Evolutionary conservation across 495 filamentous ascomycete genomes (phyloP), one percentile per base, ranked within the genome.

Genomic region (Cenococcum geophilum): DNA sequence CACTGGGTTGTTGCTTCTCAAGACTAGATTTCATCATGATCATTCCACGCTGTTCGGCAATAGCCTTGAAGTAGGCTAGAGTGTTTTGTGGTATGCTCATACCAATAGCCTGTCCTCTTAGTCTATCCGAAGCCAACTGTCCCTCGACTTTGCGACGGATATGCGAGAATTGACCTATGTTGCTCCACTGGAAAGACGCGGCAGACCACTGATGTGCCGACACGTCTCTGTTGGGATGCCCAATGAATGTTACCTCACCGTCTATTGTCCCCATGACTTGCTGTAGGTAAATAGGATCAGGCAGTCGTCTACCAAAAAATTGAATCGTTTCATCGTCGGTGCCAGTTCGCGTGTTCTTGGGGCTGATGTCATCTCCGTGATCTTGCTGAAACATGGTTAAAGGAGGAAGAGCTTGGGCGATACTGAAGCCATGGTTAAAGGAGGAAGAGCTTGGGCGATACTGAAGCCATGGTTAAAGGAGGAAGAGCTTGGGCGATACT

Each of bases 161-260:
- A 37, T 71, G 66, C 40, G 72, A 75, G 55, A 52, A 75, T 14
- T 68, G 65, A 0, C 73, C 73, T 21, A 75, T 71, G 59, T 73
- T 72, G 22, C 64, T 61, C 73, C 73, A 75, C 34, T 68, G 61
- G 45, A 61, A 74, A 12, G 62, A 54, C 1, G 43, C 18, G 0
- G 8, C 25, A 12, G 72, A 71, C 73, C 73, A 75, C 57, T 75
- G 73, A 48, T 75, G 73, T 34, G 73, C 73, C 22, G 72, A 70
- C 14, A 75, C 65, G 49, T 75, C 71, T 14, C 71, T 69, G 56
- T 74, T 75, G 0, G 72, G 72, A 53, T 75, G 73, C 43, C 66
- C 67, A 20, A 74, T 62, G 65, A 72, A 75, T 20, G 68, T 58
- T 16, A 75, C 62, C 56, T 71, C 62, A 32, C 73, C 73, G 47